Conservation (phyloP, 805 yeast species). For the Saturnispora mendoncae region DNA sequence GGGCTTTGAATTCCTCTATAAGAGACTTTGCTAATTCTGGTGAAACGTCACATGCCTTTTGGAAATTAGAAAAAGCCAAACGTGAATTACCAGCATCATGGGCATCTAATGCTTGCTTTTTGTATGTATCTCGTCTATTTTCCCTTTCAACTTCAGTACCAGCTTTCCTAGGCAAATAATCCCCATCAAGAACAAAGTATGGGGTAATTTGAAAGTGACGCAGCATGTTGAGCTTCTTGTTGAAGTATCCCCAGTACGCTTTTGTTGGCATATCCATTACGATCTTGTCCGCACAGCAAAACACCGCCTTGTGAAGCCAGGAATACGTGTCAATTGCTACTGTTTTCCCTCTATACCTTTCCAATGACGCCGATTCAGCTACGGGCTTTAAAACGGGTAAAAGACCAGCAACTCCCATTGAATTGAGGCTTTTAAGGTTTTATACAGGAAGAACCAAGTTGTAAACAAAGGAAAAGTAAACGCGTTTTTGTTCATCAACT, state of each 20-base stretch:
- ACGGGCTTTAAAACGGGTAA: conserved; percentile 71
- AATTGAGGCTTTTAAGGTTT: conserved; percentile 27
- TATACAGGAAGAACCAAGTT: background rate
- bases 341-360: conserved; percentile 59
- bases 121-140: conserved; percentile 48
- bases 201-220: conserved; percentile 64
- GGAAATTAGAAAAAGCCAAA: conserved; percentile 58
- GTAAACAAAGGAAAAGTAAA: conserved; percentile 6
- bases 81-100: conserved; percentile 44
- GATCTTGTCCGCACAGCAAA: conserved; percentile 76
- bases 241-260: conserved; percentile 62
- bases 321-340: conserved; percentile 94
- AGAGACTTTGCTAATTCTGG: conserved; percentile 86
- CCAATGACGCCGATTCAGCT: conserved; percentile 50
- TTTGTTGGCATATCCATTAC: conserved; percentile 62
- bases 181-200: conserved; percentile 91
- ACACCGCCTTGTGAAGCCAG: conserved; percentile 87
- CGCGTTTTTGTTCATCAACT: background rate
- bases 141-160: conserved; percentile 63
- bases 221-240: conserved; percentile 59
- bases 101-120: conserved; percentile 44
- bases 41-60: conserved; percentile 77
- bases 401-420: conserved; percentile 80
- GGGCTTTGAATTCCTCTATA: conserved; percentile 57
- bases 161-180: conserved; percentile 67